Base-by-base conservation (phyloP, 1,284 basidiomycete genomes). In the Malassezia vespertilionis region DNA sequence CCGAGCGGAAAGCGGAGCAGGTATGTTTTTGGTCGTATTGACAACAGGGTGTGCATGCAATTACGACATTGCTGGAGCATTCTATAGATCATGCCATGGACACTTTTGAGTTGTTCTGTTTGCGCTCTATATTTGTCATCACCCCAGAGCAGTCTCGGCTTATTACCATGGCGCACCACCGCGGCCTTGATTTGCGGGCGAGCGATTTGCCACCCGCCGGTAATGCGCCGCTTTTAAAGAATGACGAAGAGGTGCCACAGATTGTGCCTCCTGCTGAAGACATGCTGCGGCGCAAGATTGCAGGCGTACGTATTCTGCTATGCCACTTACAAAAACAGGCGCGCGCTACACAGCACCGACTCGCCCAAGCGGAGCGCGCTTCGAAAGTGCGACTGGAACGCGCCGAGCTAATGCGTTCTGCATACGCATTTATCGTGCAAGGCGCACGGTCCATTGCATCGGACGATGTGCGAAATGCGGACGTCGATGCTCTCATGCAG, bases 31-130 rank as follows among this genome's bases (percentile, higher is more conserved):
- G 5, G 33, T 15, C 17, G 17, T 8, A 35, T 14, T 7, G 10
- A 23, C 28, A 6, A 14, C 10, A 61, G 40, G 63, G 63, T 2
- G 55, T 63, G 18, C 67, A 69, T 44, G 46, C 53, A 10, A 56
- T 69, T 17, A 27, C 60, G 35, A 69, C 67, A 26, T 48, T 69
- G 15, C 49, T 69, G 43, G 67, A 69, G 46, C 63, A 69, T 44
- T 53, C 60, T 15, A 51, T 69, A 15, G 67, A 69, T 37, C 63
- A 68, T 42, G 63, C 60, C 3, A 56, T 68, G 42, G 67, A 69
- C 39, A 63, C 64, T 1, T 61, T 66, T 23, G 67, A 69, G 47
- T 59, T 69, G 21, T 69, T 59, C 45, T 66, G 61, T n/a, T 49
- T 66, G 33, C 44, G 58, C 10, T 54, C 53, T 8, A 61, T 69